These are phyloP conservation scores for Desmodesmus armatus DNA, from an alignment of 139 green algal genomes.

Conservation along the genomic window DNA sequence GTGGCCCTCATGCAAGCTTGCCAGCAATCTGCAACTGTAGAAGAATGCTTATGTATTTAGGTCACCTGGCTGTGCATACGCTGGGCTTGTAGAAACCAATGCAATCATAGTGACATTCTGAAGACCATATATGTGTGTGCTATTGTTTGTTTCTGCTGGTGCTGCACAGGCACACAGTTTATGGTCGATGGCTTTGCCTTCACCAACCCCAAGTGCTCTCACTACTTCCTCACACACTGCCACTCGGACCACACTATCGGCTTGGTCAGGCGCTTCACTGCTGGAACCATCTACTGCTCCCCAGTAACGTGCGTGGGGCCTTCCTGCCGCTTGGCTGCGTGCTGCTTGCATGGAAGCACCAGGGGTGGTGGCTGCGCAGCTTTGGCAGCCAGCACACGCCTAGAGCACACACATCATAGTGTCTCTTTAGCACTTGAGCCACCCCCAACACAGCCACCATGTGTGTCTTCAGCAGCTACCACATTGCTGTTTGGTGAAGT, in stretches of 20 bases:
- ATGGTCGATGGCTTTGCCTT: conserved; percentile 67
- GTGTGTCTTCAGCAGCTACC: no score
- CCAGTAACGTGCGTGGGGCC: no score
- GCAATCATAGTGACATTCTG: no score
- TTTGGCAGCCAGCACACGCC: not conserved
- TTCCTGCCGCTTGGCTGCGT: not conserved
- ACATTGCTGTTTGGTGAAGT: conserved; percentile 66
- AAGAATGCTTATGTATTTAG: no score
- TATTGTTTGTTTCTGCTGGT: no score
- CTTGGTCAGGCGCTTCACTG: conserved; percentile 59
- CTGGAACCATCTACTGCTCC: conserved; percentile 73
- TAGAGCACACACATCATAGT: not conserved
- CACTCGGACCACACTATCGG: conserved; percentile 85
- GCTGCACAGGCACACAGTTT: conserved; percentile 45
- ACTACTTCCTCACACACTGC: conserved; percentile 87
- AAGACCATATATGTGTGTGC: no score
- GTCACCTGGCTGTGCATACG: no score
- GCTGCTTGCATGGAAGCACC: not conserved
- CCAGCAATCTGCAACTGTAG: not conserved
- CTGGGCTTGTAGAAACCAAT: no score
- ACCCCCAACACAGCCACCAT: no score
- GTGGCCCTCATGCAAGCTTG: no score
- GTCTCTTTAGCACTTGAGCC: conserved; percentile 22
- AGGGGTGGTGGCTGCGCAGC: not conserved
- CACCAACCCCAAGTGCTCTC: conserved; percentile 6